phyloP scores from a whole-genome alignment of 257 asterid genomes.

The Paraleonurus japonicus region DNA sequence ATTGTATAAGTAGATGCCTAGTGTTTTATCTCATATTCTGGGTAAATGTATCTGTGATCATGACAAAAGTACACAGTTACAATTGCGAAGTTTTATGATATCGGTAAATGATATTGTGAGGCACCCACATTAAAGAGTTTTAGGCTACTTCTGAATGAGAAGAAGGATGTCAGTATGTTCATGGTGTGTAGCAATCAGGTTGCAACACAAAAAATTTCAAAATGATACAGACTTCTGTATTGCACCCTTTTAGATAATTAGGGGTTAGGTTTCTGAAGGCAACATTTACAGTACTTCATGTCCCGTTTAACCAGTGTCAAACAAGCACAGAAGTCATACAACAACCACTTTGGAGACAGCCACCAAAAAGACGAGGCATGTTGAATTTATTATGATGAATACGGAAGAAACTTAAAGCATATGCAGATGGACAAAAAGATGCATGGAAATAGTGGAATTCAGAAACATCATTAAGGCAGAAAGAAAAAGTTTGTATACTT shows the following conservation, averaged over 20 bases:
- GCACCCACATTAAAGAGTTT: conserved; percentile 8
- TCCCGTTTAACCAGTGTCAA: conserved; percentile 6
- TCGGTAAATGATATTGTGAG: conserved; percentile 1
- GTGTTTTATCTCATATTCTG: background rate
- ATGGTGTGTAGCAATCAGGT: conserved; percentile 2
- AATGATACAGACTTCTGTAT: background rate
- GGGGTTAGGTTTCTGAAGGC: conserved; percentile 2
- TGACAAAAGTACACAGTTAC: background rate
- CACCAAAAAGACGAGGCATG: conserved; percentile 18
- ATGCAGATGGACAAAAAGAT: background rate
- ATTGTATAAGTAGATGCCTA: background rate
- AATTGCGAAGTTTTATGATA: background rate
- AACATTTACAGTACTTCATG: conserved; percentile 12
- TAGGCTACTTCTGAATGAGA: background rate
- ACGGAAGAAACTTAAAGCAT: conserved; percentile 3
- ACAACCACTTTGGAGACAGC: conserved; percentile 16
- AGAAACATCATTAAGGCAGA: conserved; percentile 20
- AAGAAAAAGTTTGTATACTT: conserved; percentile 44
- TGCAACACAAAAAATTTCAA: background rate
- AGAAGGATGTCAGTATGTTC: background rate
- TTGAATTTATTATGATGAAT: conserved; percentile 1
- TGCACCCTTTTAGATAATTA: background rate
- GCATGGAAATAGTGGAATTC: conserved; percentile 23
- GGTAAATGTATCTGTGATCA: background rate
- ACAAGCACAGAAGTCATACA: conserved; percentile 15